Percentiles rank a stretch among this genome's conserved stretches.
These are phyloP conservation scores for Pseudotsuga menziesii DNA, from an alignment of 75 land plant species.

Conservation along the genomic window DNA sequence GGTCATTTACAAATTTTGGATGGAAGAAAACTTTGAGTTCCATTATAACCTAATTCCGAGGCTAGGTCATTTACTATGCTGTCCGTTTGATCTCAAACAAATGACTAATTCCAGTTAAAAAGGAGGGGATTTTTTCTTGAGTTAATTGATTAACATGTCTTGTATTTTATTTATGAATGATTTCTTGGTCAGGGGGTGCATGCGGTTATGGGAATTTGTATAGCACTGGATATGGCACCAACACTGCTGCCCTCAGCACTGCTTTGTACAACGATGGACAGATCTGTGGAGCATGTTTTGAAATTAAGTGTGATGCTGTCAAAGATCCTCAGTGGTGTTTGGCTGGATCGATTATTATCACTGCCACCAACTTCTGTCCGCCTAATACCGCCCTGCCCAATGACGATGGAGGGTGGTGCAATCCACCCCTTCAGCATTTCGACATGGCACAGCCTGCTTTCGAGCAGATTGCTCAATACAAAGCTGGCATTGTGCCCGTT, in stretches of 20 bases:
- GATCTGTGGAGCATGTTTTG: conserved; percentile 53
- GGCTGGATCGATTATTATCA: conserved; percentile 33
- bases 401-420: conserved; percentile 63
- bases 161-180: too few species aligned
- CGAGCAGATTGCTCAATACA: conserved; percentile 35
- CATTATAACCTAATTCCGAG: too few species aligned
- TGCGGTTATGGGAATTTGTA: conserved; percentile 46
- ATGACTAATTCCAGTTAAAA: too few species aligned
- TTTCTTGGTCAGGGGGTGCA: conserved; percentile 23
- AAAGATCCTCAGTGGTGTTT: conserved; percentile 42
- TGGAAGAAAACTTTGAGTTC: too few species aligned
- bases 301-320: conserved; percentile 35
- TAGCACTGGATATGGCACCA: conserved; percentile 35
- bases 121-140: too few species aligned
- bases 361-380: conserved; percentile 61
- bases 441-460: conserved; percentile 46
- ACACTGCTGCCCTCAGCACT: conserved; percentile 50
- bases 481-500: conserved; percentile 55
- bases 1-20: too few species aligned
- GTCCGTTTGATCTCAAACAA: too few species aligned
- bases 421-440: conserved; percentile 54
- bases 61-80: too few species aligned
- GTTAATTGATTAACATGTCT: too few species aligned
- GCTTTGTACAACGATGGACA: conserved; percentile 42
- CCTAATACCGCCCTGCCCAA: conserved; percentile 22